A percentile compares a stretch with the other conserved stretches of the same genome.
These are phyloP conservation scores for Nannochloropsis gaditana DNA, from an alignment of 108 stramenopile genomes.

Conservation along the genomic window DNA sequence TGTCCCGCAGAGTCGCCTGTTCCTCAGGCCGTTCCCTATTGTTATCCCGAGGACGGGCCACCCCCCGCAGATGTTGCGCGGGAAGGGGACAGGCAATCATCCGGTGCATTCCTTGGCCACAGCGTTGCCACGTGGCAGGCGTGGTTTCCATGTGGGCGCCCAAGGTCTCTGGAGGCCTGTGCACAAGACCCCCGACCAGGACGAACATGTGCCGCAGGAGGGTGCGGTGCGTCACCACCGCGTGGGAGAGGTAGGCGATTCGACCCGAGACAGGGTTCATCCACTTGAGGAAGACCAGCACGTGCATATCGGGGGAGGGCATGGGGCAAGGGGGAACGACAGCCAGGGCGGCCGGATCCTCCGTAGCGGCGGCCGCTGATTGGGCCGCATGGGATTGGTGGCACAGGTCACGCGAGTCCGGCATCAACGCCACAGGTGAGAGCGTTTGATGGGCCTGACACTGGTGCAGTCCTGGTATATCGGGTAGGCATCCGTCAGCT, in stretches of 20 bases:
- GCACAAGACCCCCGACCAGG: neutral
- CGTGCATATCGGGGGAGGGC: neutral
- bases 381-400: slow-evolving; percentile 2
- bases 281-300: neutral
- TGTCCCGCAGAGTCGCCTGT: neutral
- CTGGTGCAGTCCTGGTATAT: neutral
- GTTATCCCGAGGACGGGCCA: neutral
- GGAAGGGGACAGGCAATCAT: neutral
- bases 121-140: neutral
- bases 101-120: neutral
- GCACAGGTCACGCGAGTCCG: neutral
- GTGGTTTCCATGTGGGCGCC: neutral
- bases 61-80: neutral
- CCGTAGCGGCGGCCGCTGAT: neutral
- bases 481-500: neutral
- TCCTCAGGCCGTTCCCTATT: neutral
- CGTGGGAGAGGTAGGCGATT: neutral
- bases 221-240: slow-evolving; percentile 16
- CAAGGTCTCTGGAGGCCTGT: neutral
- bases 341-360: neutral
- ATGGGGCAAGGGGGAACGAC: neutral
- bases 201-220: neutral
- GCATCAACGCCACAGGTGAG: neutral
- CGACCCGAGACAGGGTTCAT: neutral
- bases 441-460: neutral